A percentile compares a stretch with the other conserved stretches of the same genome.
phyloP scores from a whole-genome alignment of 2,329 filamentous ascomycete genomes.

The Pseudocercospora fijiensis region DNA sequence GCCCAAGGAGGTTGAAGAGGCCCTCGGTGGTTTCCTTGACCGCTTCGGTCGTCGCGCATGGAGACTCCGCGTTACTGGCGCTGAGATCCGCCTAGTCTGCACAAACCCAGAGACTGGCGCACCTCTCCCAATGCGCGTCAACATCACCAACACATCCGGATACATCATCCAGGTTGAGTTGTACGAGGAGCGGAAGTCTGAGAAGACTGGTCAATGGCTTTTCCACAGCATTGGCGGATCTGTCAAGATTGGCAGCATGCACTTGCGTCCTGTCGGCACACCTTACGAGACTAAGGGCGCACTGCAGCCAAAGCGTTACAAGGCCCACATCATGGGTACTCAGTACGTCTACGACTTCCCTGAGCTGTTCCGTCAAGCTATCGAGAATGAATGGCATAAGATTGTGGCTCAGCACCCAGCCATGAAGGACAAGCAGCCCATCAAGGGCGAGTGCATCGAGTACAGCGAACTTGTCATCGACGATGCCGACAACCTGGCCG shows the following conservation, averaged over 20 bases:
- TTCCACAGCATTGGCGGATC: conserved; percentile 97
- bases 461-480: conserved; percentile 94
- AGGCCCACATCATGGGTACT: conserved; percentile 97
- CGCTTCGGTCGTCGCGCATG: conserved; percentile 93
- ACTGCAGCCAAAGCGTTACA: conserved; percentile 98
- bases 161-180: conserved; percentile 98
- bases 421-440: conserved; percentile 76
- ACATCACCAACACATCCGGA: conserved; percentile 97
- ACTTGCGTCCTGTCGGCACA: conserved; percentile 83
- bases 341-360: conserved; percentile 99
- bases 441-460: conserved; percentile 85
- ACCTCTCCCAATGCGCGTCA: conserved; percentile 88
- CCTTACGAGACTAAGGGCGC: conserved; percentile 98
- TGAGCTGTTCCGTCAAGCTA: conserved; percentile 95
- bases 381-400: conserved; percentile 89
- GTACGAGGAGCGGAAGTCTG: conserved; percentile 95
- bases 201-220: conserved; percentile 90
- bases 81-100: conserved; percentile 97
- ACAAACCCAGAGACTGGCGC: conserved; percentile 81
- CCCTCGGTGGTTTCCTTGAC: conserved; percentile 90
- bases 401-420: conserved; percentile 70
- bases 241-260: conserved; percentile 92
- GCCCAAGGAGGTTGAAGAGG: conserved; percentile 86
- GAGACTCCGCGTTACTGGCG: conserved; percentile 93
- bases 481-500: conserved; percentile 84